Evolutionary conservation across 805 yeast genomes (phyloP).

Genomic region (Candida fluviatilis): DNA sequence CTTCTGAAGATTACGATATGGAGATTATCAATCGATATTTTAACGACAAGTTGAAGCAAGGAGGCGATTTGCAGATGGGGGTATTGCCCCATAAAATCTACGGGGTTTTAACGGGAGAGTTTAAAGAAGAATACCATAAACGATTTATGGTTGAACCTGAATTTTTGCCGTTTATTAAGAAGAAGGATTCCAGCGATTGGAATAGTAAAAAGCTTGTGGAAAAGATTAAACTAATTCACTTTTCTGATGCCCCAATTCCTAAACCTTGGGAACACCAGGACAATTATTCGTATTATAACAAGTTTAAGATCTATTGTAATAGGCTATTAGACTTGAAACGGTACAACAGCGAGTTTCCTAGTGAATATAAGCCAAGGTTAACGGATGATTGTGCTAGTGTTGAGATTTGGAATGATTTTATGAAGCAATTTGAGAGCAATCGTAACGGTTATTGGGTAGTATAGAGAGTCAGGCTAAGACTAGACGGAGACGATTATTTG

Average conservation of each 20-base stretch:
- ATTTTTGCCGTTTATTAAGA: conserved; percentile 29
- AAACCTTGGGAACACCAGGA: conserved; percentile 54
- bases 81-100: conserved; percentile 50
- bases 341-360: conserved; percentile 14
- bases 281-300: conserved; percentile 18
- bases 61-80: conserved; percentile 15
- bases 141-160: conserved; percentile 42
- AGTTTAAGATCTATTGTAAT: conserved; percentile 22
- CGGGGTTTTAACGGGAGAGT: conserved; percentile 50
- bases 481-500: too few species aligned
- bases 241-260: conserved; percentile 61
- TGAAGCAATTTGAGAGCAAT: conserved; percentile 15
- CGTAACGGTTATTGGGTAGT: conserved; percentile 10
- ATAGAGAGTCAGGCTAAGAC: too few species aligned
- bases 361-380: conserved; percentile 20
- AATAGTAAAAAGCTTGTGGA: conserved; percentile 19
- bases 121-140: conserved; percentile 33
- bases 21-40: conserved; percentile 43
- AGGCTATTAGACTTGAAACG: conserved; percentile 11
- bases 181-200: conserved; percentile 27
- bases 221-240: conserved; percentile 49
- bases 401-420: conserved; percentile 26
- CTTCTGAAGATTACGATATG: conserved; percentile 48
- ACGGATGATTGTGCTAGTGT: conserved; percentile 25
- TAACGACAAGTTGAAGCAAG: conserved; percentile 17